These are phyloP conservation scores for Fusarium sambucinum DNA, from an alignment of 2,329 filamentous ascomycete genomes.

Conservation along the genomic window DNA sequence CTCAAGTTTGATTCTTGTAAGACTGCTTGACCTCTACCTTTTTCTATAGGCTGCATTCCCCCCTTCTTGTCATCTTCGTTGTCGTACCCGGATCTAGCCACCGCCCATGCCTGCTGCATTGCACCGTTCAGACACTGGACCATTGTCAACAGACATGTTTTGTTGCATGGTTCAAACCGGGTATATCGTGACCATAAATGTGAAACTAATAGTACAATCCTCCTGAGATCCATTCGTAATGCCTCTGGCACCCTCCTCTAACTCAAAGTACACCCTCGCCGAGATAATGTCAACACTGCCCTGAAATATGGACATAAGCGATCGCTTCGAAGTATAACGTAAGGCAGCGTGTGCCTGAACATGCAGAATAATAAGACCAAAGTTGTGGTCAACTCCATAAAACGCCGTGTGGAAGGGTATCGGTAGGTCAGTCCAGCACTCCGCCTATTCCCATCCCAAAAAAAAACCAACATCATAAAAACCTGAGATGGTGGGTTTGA, in stretches of 20 bases:
- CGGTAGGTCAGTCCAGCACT: conserved; percentile 44
- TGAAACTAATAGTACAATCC: conserved; percentile 48
- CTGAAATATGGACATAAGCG: conserved; percentile 24
- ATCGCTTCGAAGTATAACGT: conserved; percentile 43
- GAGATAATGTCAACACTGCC: conserved; percentile 19
- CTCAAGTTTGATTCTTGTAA: conserved; percentile 31
- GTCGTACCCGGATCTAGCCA: conserved; percentile 20
- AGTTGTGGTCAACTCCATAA: conserved; percentile 39
- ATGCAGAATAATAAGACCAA: conserved; percentile 30
- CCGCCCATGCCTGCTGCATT: conserved; percentile 7
- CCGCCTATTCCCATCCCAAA: conserved; percentile 39
- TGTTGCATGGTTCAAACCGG: conserved; percentile 36
- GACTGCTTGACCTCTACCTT: conserved; percentile 19
- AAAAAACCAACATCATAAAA: conserved; percentile 38
- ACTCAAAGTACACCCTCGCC: conserved; percentile 28
- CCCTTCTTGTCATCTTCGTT: conserved; percentile 19
- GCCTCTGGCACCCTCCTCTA: not conserved
- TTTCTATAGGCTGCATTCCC: conserved; percentile 29
- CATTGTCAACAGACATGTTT: conserved; percentile 32
- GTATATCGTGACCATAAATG: conserved; percentile 47
- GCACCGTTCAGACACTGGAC: conserved; percentile 2
- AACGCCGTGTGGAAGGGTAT: conserved; percentile 49
- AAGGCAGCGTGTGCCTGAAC: conserved; percentile 24
- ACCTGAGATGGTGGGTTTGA: conserved; percentile 34
- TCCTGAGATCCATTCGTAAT: conserved; percentile 1